phyloP scores from a whole-genome alignment of 2,329 filamentous ascomycete species.

The Fonsecaea monophora region DNA sequence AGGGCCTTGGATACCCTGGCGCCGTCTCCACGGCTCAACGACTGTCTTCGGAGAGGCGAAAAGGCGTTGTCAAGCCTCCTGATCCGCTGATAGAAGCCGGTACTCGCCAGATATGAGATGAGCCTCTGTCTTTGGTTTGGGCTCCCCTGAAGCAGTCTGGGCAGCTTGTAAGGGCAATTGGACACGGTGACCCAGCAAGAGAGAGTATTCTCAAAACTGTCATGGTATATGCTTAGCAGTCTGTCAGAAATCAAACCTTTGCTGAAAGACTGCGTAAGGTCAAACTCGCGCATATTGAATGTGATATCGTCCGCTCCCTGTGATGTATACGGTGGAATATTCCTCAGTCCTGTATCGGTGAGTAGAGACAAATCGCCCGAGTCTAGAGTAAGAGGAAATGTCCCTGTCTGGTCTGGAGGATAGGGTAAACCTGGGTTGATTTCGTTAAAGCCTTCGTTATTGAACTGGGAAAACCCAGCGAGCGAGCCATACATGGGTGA shows the following conservation, averaged over 20 bases:
- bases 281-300: constrained; percentile 18
- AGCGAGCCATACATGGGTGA: background rate
- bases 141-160: constrained; percentile 16
- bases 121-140: background rate
- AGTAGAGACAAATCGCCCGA: background rate
- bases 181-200: constrained; percentile 49
- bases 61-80: constrained; percentile 21
- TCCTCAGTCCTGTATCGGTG: constrained; percentile 6
- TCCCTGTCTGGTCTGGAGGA: background rate
- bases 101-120: constrained; percentile 2
- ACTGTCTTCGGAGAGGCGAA: constrained; percentile 17
- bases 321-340: background rate
- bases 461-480: background rate
- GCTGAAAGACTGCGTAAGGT: constrained; percentile 19
- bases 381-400: background rate
- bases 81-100: constrained; percentile 19
- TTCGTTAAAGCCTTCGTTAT: background rate
- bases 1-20: constrained; percentile 49
- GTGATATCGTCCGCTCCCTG: constrained; percentile 1
- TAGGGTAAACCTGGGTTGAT: background rate
- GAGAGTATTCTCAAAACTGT: constrained; percentile 55
- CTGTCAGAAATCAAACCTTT: constrained; percentile 38
- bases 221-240: constrained; percentile 53
- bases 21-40: constrained; percentile 47
- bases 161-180: constrained; percentile 45